These are phyloP conservation scores for Parastagonospora avenae DNA, from an alignment of 2,329 filamentous ascomycete genomes.

Conservation along the genomic window DNA sequence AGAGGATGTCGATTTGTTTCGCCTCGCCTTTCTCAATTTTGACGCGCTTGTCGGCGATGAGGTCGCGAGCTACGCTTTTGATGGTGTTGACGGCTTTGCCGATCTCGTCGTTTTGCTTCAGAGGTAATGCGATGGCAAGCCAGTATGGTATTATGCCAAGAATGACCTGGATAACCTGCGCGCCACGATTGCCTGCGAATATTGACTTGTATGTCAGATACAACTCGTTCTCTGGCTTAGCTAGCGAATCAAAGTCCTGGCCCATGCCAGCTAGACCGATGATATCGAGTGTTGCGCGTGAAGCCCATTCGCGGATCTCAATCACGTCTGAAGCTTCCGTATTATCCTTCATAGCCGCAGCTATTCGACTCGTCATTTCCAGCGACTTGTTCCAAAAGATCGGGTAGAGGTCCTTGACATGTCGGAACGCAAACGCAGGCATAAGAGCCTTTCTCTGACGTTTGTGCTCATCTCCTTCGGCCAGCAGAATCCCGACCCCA, in stretches of 20 bases:
- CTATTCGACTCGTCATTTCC: conserved; percentile 49
- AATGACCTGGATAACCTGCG: conserved; percentile 63
- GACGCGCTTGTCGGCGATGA: conserved; percentile 73
- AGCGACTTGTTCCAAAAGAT: conserved; percentile 56
- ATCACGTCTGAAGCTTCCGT: conserved; percentile 41
- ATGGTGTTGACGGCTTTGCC: conserved; percentile 43
- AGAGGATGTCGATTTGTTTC: conserved; percentile 74
- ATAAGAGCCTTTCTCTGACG: conserved; percentile 55
- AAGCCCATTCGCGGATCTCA: conserved; percentile 54
- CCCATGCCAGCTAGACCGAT: conserved; percentile 64
- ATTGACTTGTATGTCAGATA: conserved; percentile 58
- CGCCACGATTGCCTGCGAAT: conserved; percentile 55
- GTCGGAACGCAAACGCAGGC: conserved; percentile 57
- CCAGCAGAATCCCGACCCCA: conserved; percentile 74
- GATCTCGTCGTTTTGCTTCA: conserved; percentile 66
- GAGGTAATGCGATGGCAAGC: conserved; percentile 67
- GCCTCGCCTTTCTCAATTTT: conserved; percentile 53
- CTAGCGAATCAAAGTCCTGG: conserved; percentile 60
- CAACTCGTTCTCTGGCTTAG: conserved; percentile 58
- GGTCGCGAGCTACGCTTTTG: conserved; percentile 67
- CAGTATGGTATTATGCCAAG: conserved; percentile 66
- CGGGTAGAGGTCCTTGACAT: conserved; percentile 57
- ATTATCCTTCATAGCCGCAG: conserved; percentile 27
- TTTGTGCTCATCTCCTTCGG: conserved; percentile 91
- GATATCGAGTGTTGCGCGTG: conserved; percentile 62